phyloP scores from a whole-genome alignment of 2,329 filamentous ascomycete species.

The Monilinia fructicola region DNA sequence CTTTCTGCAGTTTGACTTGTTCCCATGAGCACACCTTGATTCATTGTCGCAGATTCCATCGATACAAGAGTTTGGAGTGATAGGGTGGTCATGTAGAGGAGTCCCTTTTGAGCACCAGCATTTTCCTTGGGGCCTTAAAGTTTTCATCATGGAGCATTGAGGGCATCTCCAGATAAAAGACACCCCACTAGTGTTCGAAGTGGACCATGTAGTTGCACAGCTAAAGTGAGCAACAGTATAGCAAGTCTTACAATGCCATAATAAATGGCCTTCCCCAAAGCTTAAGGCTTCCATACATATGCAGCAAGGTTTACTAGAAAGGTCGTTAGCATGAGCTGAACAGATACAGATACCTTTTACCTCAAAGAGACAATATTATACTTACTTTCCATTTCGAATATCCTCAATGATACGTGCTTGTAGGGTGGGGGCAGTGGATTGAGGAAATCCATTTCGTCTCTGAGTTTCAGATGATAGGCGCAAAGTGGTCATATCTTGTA shows the following conservation, averaged over 20 bases:
- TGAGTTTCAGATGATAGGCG: conserved; percentile 19
- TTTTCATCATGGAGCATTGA: conserved; percentile 1
- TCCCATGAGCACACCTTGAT: conserved; percentile 25
- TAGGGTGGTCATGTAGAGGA: not conserved
- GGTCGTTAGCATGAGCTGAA: not conserved
- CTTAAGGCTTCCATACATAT: conserved; percentile 4
- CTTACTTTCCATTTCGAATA: conserved; percentile 26
- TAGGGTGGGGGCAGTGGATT: conserved; percentile 17
- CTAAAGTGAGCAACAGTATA: conserved; percentile 26
- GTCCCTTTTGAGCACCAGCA: conserved; percentile 27
- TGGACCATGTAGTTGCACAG: conserved; percentile 21
- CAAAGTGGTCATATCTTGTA: conserved; percentile 11
- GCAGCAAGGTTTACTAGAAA: not conserved
- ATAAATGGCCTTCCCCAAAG: not conserved
- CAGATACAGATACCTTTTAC: not conserved
- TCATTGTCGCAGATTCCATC: conserved; percentile 18
- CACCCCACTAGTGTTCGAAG: not conserved
- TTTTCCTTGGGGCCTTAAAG: not conserved
- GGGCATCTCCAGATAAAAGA: conserved; percentile 24
- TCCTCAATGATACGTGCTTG: conserved; percentile 23
- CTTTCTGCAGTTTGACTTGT: conserved; percentile 16
- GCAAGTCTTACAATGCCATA: conserved; percentile 30
- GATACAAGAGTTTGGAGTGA: conserved; percentile 24
- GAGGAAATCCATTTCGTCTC: conserved; percentile 18
- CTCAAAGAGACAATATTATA: not conserved